Evolutionary conservation across 371 early-diverging fungal species (phyloP), one percentile per base, ranked within the genome.

Genomic region (Syncephalastrum racemosum): DNA sequence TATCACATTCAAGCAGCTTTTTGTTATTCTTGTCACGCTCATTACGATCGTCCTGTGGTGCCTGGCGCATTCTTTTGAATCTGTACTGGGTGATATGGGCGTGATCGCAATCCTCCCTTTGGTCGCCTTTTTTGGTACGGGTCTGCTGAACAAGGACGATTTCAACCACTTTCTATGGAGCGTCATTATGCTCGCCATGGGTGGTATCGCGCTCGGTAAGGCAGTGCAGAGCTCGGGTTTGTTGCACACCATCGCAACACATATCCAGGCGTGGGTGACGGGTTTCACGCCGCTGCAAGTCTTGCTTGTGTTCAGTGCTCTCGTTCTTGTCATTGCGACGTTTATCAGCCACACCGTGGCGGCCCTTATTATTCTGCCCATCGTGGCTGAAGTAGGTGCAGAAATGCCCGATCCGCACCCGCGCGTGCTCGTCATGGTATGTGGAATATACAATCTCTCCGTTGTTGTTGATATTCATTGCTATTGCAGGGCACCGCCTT

Each of bases 341-440:
- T 97, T 97, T 66, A 93, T 98, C 55, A 90, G 90, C 41, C 98
- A 98, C 64, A 97, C 98, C 0, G 98, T 98, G 1, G 91, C 89
- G 0, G 93, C 93, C 0, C 65, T 93, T 63, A 92, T 93, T 59
- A 85, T 92, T 2, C 66, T 93, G 46, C 93, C 93, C 4, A 88
- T 93, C 53, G 90, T 93, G 16, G 82, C 86, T 19, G 78, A 90
- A 62, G 84, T 94, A 12, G 93, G 94, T 2, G 62, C 76, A 20
- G 70, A 74, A 8, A 59, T 94, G 55, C 82, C 86, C 14, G 90
- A 90, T 60, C 91, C 94, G n/a, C 88, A 92, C 49, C 88, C 95
- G n/a, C 76, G 91, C 22, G 78, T 95, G 56, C 77, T 98, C 50
- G 96, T 98, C 39, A 93, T 98, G 90, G 79, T 78, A 70, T 58